Base-by-base conservation (phyloP, 129 eudicot genomes). In the Tagetes erecta region DNA sequence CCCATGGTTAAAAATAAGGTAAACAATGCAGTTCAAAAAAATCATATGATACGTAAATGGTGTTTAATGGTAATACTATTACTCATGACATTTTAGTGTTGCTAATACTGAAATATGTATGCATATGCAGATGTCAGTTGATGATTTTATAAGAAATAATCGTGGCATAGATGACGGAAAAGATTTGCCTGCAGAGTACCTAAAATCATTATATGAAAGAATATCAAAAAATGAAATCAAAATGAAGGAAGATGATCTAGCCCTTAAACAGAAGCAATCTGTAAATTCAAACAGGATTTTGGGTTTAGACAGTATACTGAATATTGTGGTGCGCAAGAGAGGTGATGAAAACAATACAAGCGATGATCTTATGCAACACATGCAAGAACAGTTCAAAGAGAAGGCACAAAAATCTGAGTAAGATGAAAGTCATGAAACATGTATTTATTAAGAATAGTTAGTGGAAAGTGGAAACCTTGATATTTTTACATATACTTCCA, bases 131-230 rank as follows among this genome's bases (percentile, higher is more conserved):
- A 95, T 95, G 99, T 91, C 96, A 70, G 87, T 86, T 42, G 99
- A 95, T 65, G 99, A 95, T 91, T 95, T 95, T 78, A 88, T 95
- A 56, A 82, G 94, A 86, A 95, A 95, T 77, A 95, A 95, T 63
- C 99, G 99, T 53, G 99, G 99, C 63, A 95, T 95, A 80, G 99
- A 95, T 81, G 99, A 95, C 76, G 99, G 99, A 56, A 88, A 89
- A 77, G 99, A 95, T 86, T 80, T 95, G 52, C 81, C 96, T 1
- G 91, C 93, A 73, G 99, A 95, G 79, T 89, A 86, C 78, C 69
- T 95, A 81, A 85, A 87, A 84, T 87, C 99, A 49, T 78, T 95
- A 75, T 95, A 70, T 81, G 99, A 89, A 81, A 70, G 96, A 45
- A 95, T 95, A 83, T 91, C 96, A 41, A 82, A 78, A 81, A 91